Percentiles rank a stretch among this genome's conserved stretches.
Evolutionary conservation across 2,329 filamentous ascomycete genomes (phyloP).

Genomic region (Elsinoe fawcettii): DNA sequence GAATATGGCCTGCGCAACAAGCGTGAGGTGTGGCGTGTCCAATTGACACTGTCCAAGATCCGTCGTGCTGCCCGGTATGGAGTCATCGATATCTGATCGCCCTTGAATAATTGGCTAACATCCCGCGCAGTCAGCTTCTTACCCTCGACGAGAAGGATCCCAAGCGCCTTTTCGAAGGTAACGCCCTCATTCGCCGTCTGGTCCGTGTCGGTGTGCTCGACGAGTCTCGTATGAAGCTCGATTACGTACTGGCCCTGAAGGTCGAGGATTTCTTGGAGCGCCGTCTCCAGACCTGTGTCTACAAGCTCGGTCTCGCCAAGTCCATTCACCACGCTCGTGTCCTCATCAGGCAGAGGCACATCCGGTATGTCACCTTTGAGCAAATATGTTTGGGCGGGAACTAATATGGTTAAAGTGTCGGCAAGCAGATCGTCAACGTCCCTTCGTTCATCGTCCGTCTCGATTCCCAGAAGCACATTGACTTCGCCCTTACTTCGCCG

Average conservation of each 20-base stretch:
- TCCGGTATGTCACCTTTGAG: conserved; percentile 51
- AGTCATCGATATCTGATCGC: conserved; percentile 16
- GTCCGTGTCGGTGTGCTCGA: conserved; percentile 99
- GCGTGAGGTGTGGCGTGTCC: conserved; percentile 99
- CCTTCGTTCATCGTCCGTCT: conserved; percentile 99
- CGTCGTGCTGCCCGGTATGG: conserved; percentile 99
- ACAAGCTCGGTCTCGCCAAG: conserved; percentile 99
- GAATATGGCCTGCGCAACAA: conserved; percentile 99
- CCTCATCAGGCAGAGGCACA: conserved; percentile 98
- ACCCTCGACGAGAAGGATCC: conserved; percentile 99
- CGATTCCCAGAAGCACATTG: conserved; percentile 99
- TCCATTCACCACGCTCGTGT: conserved; percentile 99
- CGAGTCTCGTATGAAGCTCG: conserved; percentile 99
- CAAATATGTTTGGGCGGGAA: conserved; percentile 9
- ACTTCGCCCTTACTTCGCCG: conserved; percentile 95
- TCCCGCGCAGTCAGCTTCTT: conserved; percentile 78
- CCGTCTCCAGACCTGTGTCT: conserved; percentile 98
- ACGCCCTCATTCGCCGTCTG: conserved; percentile 99
- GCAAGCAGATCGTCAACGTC: conserved; percentile 99
- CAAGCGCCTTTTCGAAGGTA: conserved; percentile 99
- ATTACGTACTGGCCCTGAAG: conserved; percentile 99
- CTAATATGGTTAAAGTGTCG: conserved; percentile 54
- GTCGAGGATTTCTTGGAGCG: conserved; percentile 99
- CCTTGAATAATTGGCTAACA: conserved; percentile 19
- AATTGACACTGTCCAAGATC: conserved; percentile 99